phyloP scores from a whole-genome alignment of 768 basidiomycete species.

The Tulasnella sp. region DNA sequence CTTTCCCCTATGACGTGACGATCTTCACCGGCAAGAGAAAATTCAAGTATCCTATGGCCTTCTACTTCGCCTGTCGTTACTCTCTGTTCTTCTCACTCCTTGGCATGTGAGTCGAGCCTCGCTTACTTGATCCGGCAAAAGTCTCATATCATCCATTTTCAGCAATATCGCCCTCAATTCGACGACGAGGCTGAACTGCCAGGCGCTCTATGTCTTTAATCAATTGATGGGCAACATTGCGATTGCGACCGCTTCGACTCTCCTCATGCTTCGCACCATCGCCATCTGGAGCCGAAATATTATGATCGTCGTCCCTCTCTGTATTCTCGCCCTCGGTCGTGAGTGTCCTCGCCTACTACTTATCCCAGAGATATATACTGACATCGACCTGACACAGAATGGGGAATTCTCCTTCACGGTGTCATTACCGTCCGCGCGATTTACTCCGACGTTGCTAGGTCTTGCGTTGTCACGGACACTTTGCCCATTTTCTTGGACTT shows the following conservation, averaged over 20 bases:
- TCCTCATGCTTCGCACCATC: slow-evolving; percentile 40
- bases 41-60: slow-evolving; percentile 23
- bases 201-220: slow-evolving; percentile 48
- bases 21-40: slow-evolving; percentile 25
- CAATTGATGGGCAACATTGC: slow-evolving; percentile 34
- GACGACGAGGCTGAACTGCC: slow-evolving; percentile 40
- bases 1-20: slow-evolving; percentile 19
- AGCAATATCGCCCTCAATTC: slow-evolving; percentile 27
- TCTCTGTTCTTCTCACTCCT: slow-evolving; percentile 24
- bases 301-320: slow-evolving; percentile 48
- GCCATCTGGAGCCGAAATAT: slow-evolving; percentile 62
- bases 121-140: background rate
- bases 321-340: slow-evolving; percentile 57
- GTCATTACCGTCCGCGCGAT: background rate
- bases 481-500: slow-evolving; percentile 53
- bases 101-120: slow-evolving; percentile 21
- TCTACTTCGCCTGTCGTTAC: slow-evolving; percentile 28
- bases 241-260: slow-evolving; percentile 29
- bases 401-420: slow-evolving; percentile 68
- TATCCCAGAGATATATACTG: background rate
- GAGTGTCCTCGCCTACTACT: slow-evolving; percentile 32
- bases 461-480: slow-evolving; percentile 27
- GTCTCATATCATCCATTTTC: background rate
- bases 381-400: slow-evolving; percentile 32
- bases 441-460: slow-evolving; percentile 4